Conservation (phyloP, 2,329 filamentous ascomycete genomes). For the Colletotrichum sojae region DNA sequence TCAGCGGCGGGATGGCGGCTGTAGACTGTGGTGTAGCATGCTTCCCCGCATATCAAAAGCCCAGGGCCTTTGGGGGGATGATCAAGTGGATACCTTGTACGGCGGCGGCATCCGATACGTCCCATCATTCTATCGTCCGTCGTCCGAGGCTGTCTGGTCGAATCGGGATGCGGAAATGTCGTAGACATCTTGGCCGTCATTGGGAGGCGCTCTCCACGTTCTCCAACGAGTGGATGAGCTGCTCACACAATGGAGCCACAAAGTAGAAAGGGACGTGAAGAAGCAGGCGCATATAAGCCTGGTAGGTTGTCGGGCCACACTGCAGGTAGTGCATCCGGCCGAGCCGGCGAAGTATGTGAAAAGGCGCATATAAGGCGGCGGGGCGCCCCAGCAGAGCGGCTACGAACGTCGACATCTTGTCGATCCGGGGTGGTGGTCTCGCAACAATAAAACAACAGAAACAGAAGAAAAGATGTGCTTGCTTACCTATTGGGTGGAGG, state of each 20-base stretch:
- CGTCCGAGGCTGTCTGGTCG: not conserved
- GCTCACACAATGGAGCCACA: conserved; percentile 4
- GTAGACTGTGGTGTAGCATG: not conserved
- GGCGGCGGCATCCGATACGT: conserved; percentile 6
- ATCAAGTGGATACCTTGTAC: conserved; percentile 14
- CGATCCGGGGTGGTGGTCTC: not conserved
- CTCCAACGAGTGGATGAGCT: conserved; percentile 18
- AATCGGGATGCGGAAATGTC: conserved; percentile 1
- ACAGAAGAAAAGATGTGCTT: conserved; percentile 44
- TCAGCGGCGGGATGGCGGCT: not conserved
- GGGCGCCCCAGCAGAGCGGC: conserved; percentile 2
- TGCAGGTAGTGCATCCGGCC: conserved; percentile 16
- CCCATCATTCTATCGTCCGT: not conserved
- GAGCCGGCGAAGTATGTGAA: conserved; percentile 4
- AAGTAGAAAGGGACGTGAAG: not conserved
- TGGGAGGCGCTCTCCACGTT: conserved; percentile 1
- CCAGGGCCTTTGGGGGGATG: not conserved
- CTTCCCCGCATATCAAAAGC: conserved; percentile 24
- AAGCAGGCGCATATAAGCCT: conserved; percentile 19
- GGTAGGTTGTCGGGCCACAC: conserved; percentile 5
- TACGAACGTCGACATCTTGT: not conserved
- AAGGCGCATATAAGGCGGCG: not conserved
- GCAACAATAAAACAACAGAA: not conserved
- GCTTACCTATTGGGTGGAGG: conserved; percentile 66
- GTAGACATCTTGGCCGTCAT: not conserved